Percentiles rank a stretch among this genome's conserved stretches.
phyloP scores from a whole-genome alignment of 805 yeast species.

The Wickerhamiella cacticola region DNA sequence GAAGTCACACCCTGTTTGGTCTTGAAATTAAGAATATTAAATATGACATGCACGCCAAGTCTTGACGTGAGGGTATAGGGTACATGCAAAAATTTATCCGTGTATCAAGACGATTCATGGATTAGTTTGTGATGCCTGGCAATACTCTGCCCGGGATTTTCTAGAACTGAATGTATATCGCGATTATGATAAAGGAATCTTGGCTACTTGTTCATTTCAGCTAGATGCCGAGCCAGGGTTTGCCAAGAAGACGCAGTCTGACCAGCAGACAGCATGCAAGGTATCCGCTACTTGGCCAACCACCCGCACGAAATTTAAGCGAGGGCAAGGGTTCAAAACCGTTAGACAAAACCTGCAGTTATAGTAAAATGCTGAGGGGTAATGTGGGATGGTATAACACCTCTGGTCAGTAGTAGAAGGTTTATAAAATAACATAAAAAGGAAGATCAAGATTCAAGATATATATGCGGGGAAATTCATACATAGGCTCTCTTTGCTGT shows the following conservation, averaged over 20 bases:
- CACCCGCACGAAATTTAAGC: not conserved
- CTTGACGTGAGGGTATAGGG: not conserved
- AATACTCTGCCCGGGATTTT: too few species aligned
- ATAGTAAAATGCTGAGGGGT: too few species aligned
- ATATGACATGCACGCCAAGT: not conserved
- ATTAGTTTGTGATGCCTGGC: too few species aligned
- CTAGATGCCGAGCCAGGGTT: too few species aligned
- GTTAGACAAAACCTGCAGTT: not conserved
- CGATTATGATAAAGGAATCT: too few species aligned
- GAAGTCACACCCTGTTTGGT: too few species aligned
- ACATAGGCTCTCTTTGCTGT: not conserved
- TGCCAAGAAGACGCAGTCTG: not conserved
- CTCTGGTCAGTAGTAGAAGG: too few species aligned
- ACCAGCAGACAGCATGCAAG: not conserved
- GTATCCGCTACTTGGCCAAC: not conserved
- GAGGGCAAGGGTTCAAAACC: constrained; percentile 1
- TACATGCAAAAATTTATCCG: constrained; percentile 3
- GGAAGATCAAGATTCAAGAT: too few species aligned
- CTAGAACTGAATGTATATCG: not conserved
- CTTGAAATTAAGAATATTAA: not conserved
- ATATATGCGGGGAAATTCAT: too few species aligned
- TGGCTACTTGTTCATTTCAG: too few species aligned
- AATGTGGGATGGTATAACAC: too few species aligned
- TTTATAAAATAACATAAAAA: too few species aligned
- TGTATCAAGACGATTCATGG: not conserved